Conservation (phyloP, 768 basidiomycete species). For the Erythrobasidium yunnanense region DNA sequence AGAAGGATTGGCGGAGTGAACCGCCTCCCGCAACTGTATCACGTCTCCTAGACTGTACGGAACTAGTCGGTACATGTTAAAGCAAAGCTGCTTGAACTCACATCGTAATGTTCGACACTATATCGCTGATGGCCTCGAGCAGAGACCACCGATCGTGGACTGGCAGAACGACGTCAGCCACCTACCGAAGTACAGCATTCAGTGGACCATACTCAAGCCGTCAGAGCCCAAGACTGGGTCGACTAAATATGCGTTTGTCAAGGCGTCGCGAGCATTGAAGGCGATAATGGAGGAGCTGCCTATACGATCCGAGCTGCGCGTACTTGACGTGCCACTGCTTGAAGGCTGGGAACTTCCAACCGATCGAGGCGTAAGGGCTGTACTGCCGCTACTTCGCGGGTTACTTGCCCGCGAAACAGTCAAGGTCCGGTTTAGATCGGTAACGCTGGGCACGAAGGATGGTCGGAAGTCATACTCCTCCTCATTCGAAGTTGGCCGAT, state of each 20-base stretch:
- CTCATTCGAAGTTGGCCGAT: no score
- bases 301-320: neutral
- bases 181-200: no score
- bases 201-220: constrained; percentile 8
- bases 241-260: neutral
- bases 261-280: constrained; percentile 5
- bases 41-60: constrained; percentile 4
- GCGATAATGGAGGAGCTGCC: constrained; percentile 1
- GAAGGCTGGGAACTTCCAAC: no score
- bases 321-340: no score
- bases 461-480: neutral
- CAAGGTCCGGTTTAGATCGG: neutral
- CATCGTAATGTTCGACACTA: neutral
- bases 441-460: neutral
- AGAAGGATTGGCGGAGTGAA: neutral
- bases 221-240: constrained; percentile 10
- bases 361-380: no score
- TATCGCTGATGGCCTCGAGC: neutral
- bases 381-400: no score
- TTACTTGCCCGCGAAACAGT: no score
- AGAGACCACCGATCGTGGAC: constrained; percentile 18
- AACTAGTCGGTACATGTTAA: neutral
- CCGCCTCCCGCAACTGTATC: constrained; percentile 14
- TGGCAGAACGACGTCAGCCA: no score
- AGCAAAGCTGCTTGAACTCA: neutral